Conservation (phyloP, 2,329 filamentous ascomycete species). For the Chrysoporthe cubensis region DNA sequence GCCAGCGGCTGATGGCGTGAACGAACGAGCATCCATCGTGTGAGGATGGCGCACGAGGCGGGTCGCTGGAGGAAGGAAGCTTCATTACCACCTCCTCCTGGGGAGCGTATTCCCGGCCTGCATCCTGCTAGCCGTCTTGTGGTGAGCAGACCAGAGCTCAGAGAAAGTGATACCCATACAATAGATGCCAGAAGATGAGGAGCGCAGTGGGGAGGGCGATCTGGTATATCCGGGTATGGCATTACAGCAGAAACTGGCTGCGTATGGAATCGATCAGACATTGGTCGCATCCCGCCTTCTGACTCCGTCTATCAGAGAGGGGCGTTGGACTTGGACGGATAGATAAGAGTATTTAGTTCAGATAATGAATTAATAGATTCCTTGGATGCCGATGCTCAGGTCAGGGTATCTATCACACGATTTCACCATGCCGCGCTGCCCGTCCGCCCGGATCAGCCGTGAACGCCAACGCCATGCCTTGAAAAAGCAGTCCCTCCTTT, state of each 20-base stretch:
- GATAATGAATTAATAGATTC: neutral
- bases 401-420: slow-evolving; percentile 14
- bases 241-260: no score
- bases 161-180: slow-evolving; percentile 21
- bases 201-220: neutral
- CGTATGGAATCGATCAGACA: no score
- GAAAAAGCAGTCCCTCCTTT: neutral
- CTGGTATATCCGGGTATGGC: no score
- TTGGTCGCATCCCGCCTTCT: no score
- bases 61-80: neutral
- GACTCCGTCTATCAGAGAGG: no score
- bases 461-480: slow-evolving; percentile 17
- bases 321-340: no score
- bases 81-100: neutral
- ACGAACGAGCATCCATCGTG: slow-evolving; percentile 18
- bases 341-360: neutral
- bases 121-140: neutral
- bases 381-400: slow-evolving; percentile 3
- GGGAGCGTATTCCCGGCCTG: neutral
- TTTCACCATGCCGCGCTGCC: slow-evolving; percentile 5
- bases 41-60: neutral
- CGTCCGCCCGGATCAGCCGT: neutral
- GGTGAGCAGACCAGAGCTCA: neutral
- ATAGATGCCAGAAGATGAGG: neutral
- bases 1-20: slow-evolving; percentile 35